Percentiles rank a stretch among this genome's conserved stretches.
phyloP scores from a whole-genome alignment of 2,329 filamentous ascomycete genomes.

The Colletotrichum brevisporum region DNA sequence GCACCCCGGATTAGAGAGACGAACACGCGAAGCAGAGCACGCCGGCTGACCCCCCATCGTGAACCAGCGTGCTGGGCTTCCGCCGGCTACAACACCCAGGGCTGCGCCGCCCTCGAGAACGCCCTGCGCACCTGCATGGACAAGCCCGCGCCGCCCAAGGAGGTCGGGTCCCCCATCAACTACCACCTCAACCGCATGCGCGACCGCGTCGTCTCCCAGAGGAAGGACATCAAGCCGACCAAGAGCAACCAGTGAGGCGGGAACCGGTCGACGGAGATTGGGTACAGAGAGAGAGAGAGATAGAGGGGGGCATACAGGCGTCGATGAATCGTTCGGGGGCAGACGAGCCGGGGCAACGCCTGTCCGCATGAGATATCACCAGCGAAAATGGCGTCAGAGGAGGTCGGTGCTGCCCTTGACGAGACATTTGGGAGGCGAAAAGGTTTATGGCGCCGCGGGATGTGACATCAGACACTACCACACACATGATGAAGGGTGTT shows the following conservation, averaged over 20 bases:
- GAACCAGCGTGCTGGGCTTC: slow-evolving; percentile 85
- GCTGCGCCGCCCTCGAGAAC: slow-evolving; percentile 72
- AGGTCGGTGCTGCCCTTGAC: no score
- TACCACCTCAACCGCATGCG: slow-evolving; percentile 88
- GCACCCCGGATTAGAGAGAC: no score
- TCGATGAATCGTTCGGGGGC: not conserved
- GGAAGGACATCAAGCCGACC: slow-evolving; percentile 27
- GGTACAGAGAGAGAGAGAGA: not conserved
- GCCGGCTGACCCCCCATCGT: slow-evolving; percentile 16
- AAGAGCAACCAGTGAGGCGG: slow-evolving; percentile 25
- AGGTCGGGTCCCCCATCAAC: slow-evolving; percentile 84
- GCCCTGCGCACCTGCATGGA: slow-evolving; percentile 84
- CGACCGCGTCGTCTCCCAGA: slow-evolving; percentile 51
- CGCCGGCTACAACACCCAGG: slow-evolving; percentile 75
- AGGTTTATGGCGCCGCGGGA: not conserved
- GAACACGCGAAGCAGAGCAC: not conserved
- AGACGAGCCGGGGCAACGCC: not conserved
- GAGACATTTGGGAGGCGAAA: no score
- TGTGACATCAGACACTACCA: slow-evolving; percentile 9
- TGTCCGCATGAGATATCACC: not conserved
- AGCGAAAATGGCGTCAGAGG: not conserved
- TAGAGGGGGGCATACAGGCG: not conserved
- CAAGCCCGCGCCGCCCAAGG: slow-evolving; percentile 68
- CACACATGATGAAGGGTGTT: slow-evolving; percentile 34
- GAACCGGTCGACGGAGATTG: not conserved